These are phyloP conservation scores for Fraxinus cuspidata DNA, from an alignment of 257 asterid genomes.

Conservation along the genomic window DNA sequence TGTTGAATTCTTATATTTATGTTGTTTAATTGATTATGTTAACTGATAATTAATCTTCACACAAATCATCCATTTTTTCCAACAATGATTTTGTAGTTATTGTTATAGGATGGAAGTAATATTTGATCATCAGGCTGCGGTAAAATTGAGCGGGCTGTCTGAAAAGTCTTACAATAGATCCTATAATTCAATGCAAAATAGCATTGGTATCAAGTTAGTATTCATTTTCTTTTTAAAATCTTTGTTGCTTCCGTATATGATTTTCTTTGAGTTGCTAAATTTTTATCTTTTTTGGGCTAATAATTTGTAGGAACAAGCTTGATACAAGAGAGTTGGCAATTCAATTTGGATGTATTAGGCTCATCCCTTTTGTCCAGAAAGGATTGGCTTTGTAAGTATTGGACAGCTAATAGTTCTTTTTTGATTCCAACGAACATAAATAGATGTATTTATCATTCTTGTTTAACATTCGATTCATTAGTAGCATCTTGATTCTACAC, in stretches of 20 bases:
- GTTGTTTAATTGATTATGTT: too few species aligned
- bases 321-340: constrained; percentile 85
- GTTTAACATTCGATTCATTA: not conserved
- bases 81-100: not conserved
- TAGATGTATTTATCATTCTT: not conserved
- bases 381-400: constrained; percentile 68
- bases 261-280: not conserved
- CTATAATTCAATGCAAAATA: constrained; percentile 88
- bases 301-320: constrained; percentile 62
- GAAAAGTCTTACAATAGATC: constrained; percentile 86
- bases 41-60: too few species aligned
- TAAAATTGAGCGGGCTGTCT: constrained; percentile 78
- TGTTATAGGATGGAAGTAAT: constrained; percentile 63
- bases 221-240: constrained; percentile 7
- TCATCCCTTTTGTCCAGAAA: constrained; percentile 74
- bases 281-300: not conserved
- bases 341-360: constrained; percentile 91
- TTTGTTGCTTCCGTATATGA: constrained; percentile 6
- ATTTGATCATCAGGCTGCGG: constrained; percentile 73
- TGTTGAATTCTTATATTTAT: too few species aligned
- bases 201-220: constrained; percentile 78
- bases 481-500: not conserved
- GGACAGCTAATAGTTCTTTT: not conserved
- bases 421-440: not conserved
- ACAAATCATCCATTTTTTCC: too few species aligned